Percentiles rank a stretch among this genome's conserved stretches.
phyloP scores from a whole-genome alignment of 192 early-diverging fungal species.

The Dissophora globulifera region DNA sequence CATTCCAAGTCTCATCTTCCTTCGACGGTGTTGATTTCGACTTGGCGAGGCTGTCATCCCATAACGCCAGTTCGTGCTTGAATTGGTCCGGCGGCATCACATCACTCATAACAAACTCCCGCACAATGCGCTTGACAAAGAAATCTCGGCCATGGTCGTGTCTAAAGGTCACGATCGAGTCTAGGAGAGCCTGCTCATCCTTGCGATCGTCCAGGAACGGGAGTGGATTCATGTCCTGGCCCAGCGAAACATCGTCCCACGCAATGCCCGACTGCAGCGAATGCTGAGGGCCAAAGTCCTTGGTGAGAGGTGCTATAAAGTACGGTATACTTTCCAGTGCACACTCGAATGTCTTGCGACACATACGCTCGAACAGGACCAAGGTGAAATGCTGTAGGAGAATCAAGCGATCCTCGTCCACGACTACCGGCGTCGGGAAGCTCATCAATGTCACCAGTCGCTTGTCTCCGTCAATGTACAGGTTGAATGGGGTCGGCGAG shows the following conservation, averaged over 20 bases:
- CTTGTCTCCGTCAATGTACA: constrained; percentile 45
- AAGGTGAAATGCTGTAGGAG: constrained; percentile 66
- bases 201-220: constrained; percentile 22
- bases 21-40: no score
- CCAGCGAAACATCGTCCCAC: constrained; percentile 58
- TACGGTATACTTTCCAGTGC: constrained; percentile 60
- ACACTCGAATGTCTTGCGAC: constrained; percentile 62
- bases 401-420: constrained; percentile 53
- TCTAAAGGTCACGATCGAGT: constrained; percentile 54
- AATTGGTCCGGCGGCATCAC: constrained; percentile 12
- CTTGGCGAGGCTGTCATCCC: constrained; percentile 1
- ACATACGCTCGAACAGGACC: constrained; percentile 57
- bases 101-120: constrained; percentile 26
- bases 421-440: constrained; percentile 7
- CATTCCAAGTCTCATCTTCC: no score
- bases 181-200: constrained; percentile 13
- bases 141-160: constrained; percentile 56
- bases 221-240: constrained; percentile 2
- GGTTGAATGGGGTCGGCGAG: constrained; percentile 20
- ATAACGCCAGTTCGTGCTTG: not conserved
- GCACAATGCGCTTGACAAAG: constrained; percentile 50
- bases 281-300: constrained; percentile 39
- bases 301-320: constrained; percentile 64
- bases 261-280: constrained; percentile 51
- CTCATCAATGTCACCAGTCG: constrained; percentile 27